Evolutionary conservation across 1,284 basidiomycete genomes (phyloP), one percentile per base, ranked within the genome.

Genomic region (Cryptococcus sp.): DNA sequence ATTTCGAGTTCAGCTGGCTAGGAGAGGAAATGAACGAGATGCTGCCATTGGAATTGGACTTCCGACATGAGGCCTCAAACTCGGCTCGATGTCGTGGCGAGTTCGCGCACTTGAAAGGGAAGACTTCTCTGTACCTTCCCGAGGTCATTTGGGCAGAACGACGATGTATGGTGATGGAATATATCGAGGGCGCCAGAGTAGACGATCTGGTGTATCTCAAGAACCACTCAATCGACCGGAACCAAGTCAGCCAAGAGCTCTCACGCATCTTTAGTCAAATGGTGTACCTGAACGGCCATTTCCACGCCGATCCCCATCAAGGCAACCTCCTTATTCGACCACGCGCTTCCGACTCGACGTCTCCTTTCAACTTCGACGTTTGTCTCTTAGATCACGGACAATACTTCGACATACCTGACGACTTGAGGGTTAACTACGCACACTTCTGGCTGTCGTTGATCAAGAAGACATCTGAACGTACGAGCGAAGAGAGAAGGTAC

Each of bases 101-200:
- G 67, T 99, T 99, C 74, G 79, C 71, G 11, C 69, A 82, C 29
- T 70, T 86, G 50, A 78, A 63, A 40, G 73, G 88, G 49, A 82
- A 83, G 49, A 93, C 91, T 7, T 88, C 91, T 19, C 80, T 99
- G 50, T 95, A 97, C 78, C 89, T 99, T 48, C 96, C 96, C 0
- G 81, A 90, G 71, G 88, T 98, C 4, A 81, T 94, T 38, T 86
- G 85, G 68, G 90, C 92, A 4, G 86, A 87, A 54, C 91, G 89
- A 74, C 83, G 95, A 34, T 90, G 94, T 17, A 83, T 99, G 61
- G 85, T 94, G 52, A 97, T 98, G 94, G 95, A 98, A 73, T 97
- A 76, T 67, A 84, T 86, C 62, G 83, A 91, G 67, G 96, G 96
- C 19, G 88, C 87, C 2, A 84, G 96, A 16, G 88, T 95, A 3